These are phyloP conservation scores for Ceratocystis variospora DNA, from an alignment of 2,329 filamentous ascomycete species.

Conservation along the genomic window DNA sequence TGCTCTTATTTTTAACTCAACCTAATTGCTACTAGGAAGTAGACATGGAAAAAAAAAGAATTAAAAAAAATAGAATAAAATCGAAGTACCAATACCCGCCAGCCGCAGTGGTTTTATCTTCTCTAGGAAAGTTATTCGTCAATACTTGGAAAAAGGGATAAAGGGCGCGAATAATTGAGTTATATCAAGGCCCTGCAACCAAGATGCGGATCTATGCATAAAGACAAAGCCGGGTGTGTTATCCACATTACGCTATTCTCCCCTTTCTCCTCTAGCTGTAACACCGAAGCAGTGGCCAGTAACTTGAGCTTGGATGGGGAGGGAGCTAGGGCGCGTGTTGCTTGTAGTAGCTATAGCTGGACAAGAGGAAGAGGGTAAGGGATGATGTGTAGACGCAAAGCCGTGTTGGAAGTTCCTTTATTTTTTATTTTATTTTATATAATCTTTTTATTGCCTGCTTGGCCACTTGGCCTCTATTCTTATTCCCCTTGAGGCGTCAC, in stretches of 20 bases:
- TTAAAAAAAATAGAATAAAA: too few species aligned
- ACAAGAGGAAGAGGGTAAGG: too few species aligned
- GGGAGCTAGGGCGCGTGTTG: neutral
- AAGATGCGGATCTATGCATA: conserved; percentile 1
- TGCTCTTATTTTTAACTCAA: too few species aligned
- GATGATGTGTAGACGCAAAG: too few species aligned
- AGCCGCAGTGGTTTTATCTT: neutral
- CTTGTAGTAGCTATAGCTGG: too few species aligned
- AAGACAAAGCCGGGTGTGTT: neutral
- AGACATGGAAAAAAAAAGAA: too few species aligned
- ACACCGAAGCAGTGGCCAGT: neutral
- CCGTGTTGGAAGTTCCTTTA: too few species aligned
- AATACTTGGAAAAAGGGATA: neutral
- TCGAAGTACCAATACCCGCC: neutral
- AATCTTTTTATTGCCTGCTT: too few species aligned
- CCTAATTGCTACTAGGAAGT: too few species aligned
- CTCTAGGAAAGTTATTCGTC: neutral
- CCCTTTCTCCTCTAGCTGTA: neutral
- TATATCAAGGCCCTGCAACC: neutral
- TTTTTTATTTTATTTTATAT: too few species aligned
- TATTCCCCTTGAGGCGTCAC: too few species aligned
- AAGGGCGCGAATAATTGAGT: neutral
- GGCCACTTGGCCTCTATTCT: too few species aligned
- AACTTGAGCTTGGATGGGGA: neutral
- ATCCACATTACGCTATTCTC: neutral